Evolutionary conservation across 2,329 filamentous ascomycete genomes (phyloP).

Genomic region (Trichothecium sympodiale): DNA sequence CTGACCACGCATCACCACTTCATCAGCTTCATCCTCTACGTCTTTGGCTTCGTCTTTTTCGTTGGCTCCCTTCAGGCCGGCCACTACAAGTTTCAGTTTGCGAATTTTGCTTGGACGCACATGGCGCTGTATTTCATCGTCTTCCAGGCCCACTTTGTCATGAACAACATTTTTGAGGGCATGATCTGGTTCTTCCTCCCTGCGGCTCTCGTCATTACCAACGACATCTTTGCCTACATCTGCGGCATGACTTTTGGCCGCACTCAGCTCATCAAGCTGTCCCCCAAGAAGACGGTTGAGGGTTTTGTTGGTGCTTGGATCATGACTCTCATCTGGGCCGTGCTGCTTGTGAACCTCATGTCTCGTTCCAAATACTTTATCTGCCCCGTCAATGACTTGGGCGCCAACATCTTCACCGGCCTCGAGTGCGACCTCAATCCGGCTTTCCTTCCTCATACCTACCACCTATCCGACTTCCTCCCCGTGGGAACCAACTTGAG

Average conservation of each 20-base stretch:
- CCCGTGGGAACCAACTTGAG: slow-evolving; percentile 47
- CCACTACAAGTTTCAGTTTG: slow-evolving; percentile 97
- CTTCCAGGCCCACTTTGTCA: slow-evolving; percentile 96
- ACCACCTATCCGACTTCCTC: slow-evolving; percentile 61
- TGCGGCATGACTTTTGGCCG: slow-evolving; percentile 95
- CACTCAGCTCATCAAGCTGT: slow-evolving; percentile 94
- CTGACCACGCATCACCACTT: slow-evolving; percentile 96
- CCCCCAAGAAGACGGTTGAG: slow-evolving; percentile 98
- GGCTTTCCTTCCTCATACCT: slow-evolving; percentile 71
- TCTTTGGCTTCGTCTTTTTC: slow-evolving; percentile 98
- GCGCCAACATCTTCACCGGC: slow-evolving; percentile 84
- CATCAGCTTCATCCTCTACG: slow-evolving; percentile 97
- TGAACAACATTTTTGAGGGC: slow-evolving; percentile 99
- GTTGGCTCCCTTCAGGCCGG: slow-evolving; percentile 89
- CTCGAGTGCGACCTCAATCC: slow-evolving; percentile 86
- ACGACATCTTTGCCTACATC: slow-evolving; percentile 97
- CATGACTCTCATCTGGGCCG: slow-evolving; percentile 81
- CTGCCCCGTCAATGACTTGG: slow-evolving; percentile 92
- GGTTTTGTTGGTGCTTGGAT: slow-evolving; percentile 95
- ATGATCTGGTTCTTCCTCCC: slow-evolving; percentile 99
- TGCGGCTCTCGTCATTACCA: slow-evolving; percentile 89
- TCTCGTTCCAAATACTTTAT: slow-evolving; percentile 95
- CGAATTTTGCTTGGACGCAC: slow-evolving; percentile 98
- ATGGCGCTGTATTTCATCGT: slow-evolving; percentile 98
- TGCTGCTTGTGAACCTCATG: slow-evolving; percentile 71